Evolutionary conservation across 2,329 filamentous ascomycete species (phyloP), one percentile per base, ranked within the genome.

Genomic region (Exophiala sp.): DNA sequence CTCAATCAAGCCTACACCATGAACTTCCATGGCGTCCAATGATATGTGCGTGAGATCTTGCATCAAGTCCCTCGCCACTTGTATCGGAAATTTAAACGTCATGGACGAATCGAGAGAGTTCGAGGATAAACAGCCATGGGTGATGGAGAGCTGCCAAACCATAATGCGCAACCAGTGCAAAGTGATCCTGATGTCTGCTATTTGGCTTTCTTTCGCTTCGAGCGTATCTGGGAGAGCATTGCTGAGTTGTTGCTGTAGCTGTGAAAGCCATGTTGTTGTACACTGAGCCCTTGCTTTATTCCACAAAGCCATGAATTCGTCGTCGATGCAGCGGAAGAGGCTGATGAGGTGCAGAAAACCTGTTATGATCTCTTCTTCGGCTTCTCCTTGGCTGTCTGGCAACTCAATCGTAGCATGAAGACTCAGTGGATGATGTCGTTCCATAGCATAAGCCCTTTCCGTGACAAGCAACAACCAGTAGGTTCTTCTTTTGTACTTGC

Each of bases 1-100:
- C 63, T 90, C 86, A 53, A 93, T 81, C 83, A 94, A 66, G 21
- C 85, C 85, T 32, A 86, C 78, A 14, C 83, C 85, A 57, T 90
- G 76, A 2, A 90, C 73, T 56, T 91, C 86, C 72, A 88, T 83
- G 37, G 82, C 81, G 57, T 83, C 77, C 29, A 80, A 80, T 0
- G 84, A 83, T 61, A 93, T 85, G 46, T 85, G 80, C 13, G 81
- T 80, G 2, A 85, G 82, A 67, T 88, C 80, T 11, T 77, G 76
- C 18, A 77, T 69, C 21, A 86, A 58, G 50, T 87, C 82, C 39
- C 76, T 72, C 0, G 82, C 74, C 55, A 86, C 76, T 43, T 81
- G 76, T 16, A 82, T 71, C 2, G 82, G 78, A 58, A 82, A 85
- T 44, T 77, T 75, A 58, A 83, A 85, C 0, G 79, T 77, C 60